These are phyloP conservation scores for Phytopythium cucurbitacearum DNA, from an alignment of 352 stramenopile species.

Conservation along the genomic window DNA sequence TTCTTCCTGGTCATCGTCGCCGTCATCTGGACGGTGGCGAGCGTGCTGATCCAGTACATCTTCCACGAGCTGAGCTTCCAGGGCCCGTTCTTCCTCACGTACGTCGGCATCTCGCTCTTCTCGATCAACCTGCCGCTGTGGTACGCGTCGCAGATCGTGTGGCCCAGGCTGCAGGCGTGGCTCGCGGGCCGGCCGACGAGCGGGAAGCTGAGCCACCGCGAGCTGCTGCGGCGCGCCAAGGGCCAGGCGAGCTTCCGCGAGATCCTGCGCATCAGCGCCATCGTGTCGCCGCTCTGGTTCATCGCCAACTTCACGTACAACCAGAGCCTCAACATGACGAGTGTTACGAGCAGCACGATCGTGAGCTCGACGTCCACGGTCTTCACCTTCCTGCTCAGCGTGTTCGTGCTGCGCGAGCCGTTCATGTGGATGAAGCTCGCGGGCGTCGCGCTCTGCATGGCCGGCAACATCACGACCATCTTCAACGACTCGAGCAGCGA, in stretches of 20 bases:
- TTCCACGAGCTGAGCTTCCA: slow-evolving; percentile 86
- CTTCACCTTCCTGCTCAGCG: slow-evolving; percentile 92
- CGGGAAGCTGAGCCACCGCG: slow-evolving; percentile 30
- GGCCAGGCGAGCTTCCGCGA: slow-evolving; percentile 34
- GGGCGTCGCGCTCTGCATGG: slow-evolving; percentile 85
- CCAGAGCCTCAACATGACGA: slow-evolving; percentile 87
- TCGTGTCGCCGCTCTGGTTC: slow-evolving; percentile 94
- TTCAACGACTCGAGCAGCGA: slow-evolving; percentile 53
- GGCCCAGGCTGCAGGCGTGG: slow-evolving; percentile 31
- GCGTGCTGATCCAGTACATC: slow-evolving; percentile 87
- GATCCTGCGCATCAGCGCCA: slow-evolving; percentile 46
- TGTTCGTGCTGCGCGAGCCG: slow-evolving; percentile 72
- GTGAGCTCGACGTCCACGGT: slow-evolving; percentile 91
- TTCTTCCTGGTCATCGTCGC: slow-evolving; percentile 71
- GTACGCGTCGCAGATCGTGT: slow-evolving; percentile 54
- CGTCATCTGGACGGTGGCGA: slow-evolving; percentile 82
- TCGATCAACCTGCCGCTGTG: slow-evolving; percentile 78
- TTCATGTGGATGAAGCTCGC: slow-evolving; percentile 80
- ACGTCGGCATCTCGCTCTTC: slow-evolving; percentile 85
- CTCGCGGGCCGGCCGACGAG: slow-evolving; percentile 27
- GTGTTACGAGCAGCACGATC: slow-evolving; percentile 93
- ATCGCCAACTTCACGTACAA: slow-evolving; percentile 94
- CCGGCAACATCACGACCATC: slow-evolving; percentile 82
- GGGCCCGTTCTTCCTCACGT: slow-evolving; percentile 87
- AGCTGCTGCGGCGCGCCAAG: slow-evolving; percentile 23